phyloP scores from a whole-genome alignment of 371 early-diverging fungal species.

The Mortierella sp. region DNA sequence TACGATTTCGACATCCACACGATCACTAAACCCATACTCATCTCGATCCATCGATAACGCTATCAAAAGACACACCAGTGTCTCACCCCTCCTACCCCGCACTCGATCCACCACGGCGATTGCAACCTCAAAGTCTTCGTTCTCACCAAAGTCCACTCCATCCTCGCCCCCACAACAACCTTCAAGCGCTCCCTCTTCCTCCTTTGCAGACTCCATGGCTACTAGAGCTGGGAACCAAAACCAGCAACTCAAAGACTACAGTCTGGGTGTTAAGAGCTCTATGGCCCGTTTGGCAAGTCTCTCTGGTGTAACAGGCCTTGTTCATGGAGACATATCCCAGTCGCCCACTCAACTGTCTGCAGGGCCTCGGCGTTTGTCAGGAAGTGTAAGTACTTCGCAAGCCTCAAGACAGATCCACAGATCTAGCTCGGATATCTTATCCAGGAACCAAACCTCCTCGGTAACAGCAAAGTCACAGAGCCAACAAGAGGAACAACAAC shows the following conservation, averaged over 20 bases:
- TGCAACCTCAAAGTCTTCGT: slow-evolving; percentile 15
- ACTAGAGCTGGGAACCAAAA: slow-evolving; percentile 14
- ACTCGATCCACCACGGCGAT: slow-evolving; percentile 12
- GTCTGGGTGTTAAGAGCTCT: slow-evolving; percentile 14
- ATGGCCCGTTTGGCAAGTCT: slow-evolving; percentile 24
- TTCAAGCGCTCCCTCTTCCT: not conserved
- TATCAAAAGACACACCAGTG: slow-evolving; percentile 31
- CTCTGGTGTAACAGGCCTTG: slow-evolving; percentile 5
- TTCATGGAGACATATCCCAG: slow-evolving; percentile 11
- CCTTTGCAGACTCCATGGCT: slow-evolving; percentile 6
- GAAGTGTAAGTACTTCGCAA: not conserved
- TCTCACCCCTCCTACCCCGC: slow-evolving; percentile 24
- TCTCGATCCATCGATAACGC: slow-evolving; percentile 2
- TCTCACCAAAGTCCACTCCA: slow-evolving; percentile 40
- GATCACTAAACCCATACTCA: slow-evolving; percentile 23
- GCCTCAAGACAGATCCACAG: slow-evolving; percentile 5
- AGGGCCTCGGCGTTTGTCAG: not conserved
- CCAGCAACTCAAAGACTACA: slow-evolving; percentile 41
- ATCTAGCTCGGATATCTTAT: slow-evolving; percentile 15
- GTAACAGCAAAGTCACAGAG: slow-evolving; percentile 25
- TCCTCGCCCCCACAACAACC: slow-evolving; percentile 36
- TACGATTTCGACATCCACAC: slow-evolving; percentile 33
- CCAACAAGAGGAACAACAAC: slow-evolving; percentile 30
- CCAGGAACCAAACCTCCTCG: slow-evolving; percentile 21
- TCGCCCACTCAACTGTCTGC: not conserved